Evolutionary conservation across 306 rosid genomes (phyloP), one percentile per base, ranked within the genome.

Genomic region (Rosa lucieae): DNA sequence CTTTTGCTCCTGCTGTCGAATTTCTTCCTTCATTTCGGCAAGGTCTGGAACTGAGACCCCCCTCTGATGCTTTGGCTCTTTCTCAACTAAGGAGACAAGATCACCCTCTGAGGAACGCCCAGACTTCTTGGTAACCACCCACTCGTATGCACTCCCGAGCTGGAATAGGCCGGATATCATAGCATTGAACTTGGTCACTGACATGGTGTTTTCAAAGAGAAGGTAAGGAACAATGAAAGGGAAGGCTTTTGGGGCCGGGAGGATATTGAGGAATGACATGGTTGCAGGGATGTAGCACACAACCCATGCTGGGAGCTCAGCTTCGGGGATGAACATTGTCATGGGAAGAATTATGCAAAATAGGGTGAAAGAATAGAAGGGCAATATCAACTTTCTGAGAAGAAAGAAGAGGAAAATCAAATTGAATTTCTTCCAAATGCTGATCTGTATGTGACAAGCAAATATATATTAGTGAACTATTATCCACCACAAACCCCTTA

Each of bases 151-250:
- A 47, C 96, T 94, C 2, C 97, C 98, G 0, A 94, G 94, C 86
- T 94, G 98, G 83, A 94, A 89, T 23, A 94, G 87, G 18, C 98
- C 97, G 0, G 97, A 92, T 84, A 94, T 85, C 98, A 94, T 94
- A 77, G 98, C 97, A 68, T 92, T 94, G 90, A 94, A 94, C 80
- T 94, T 92, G 56, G 97, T 94, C 35, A 94, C 97, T 0, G 98
- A 92, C 98, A 94, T 92, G 42, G 98, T 94, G 87, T 94, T 92
- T 82, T 94, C 97, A 2, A 94, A 94, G 10, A 94, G 94, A 77
- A 94, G 98, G 89, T 94, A 94, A 23, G 98, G 98, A 15, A 94
- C 97, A 4, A 94, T 94, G 86, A 94, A 94, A 23, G 98, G 98
- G 82, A 94, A 94, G 46, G 97, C 86, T 82, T 94, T 92, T 10